These are phyloP conservation scores for Styphnolobium japonicum DNA, from an alignment of 306 rosid species.

Conservation along the genomic window DNA sequence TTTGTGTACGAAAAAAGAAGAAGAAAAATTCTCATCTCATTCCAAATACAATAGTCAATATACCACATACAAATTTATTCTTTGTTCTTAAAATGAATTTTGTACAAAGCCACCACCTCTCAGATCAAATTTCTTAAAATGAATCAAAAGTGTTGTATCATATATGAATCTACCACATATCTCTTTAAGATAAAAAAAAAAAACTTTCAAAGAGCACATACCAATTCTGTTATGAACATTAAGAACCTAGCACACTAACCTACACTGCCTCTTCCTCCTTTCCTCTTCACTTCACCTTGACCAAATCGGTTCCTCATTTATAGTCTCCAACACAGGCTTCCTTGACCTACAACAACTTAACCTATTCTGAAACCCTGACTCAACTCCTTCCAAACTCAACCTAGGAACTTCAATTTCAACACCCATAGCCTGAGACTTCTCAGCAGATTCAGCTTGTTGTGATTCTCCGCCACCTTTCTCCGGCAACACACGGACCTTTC, in stretches of 20 bases:
- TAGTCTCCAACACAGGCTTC: conserved; percentile 72
- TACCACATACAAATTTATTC: not conserved
- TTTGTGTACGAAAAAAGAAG: no score
- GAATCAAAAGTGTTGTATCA: not conserved
- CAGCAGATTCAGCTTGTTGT: not conserved
- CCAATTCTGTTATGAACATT: not conserved
- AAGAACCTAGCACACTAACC: not conserved
- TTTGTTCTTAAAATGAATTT: not conserved
- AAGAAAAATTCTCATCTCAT: no score
- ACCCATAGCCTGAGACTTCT: not conserved
- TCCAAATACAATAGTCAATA: no score
- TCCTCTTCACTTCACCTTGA: not conserved
- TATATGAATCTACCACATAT: not conserved
- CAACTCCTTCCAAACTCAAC: conserved; percentile 54
- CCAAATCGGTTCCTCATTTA: conserved; percentile 55
- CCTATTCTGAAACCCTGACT: conserved; percentile 46
- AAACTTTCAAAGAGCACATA: not conserved
- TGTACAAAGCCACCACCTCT: not conserved
- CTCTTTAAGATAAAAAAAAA: not conserved
- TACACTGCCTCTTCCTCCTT: not conserved
- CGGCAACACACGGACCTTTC: conserved; percentile 27
- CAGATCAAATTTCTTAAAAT: not conserved
- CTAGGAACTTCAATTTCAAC: conserved; percentile 15
- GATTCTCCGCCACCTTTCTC: not conserved
- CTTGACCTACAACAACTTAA: conserved; percentile 57